Evolutionary conservation across 2,329 filamentous ascomycete genomes (phyloP), one percentile per base, ranked within the genome.

Genomic region (Pseudocercospora musae): DNA sequence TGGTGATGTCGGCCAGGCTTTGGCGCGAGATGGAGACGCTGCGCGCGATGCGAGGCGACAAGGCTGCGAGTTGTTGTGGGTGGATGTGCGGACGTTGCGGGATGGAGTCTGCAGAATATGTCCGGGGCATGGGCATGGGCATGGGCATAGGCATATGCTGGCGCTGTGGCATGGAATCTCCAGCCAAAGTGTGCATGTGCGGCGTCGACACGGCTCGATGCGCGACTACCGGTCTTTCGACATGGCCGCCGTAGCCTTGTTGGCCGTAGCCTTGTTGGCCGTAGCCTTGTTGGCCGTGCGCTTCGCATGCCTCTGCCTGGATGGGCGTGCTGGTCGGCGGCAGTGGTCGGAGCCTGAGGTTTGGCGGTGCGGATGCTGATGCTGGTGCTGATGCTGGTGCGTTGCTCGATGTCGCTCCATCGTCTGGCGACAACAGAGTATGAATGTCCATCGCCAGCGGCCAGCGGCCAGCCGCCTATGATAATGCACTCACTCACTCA

Each of bases 141-240:
- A n/a, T n/a, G 23, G 75, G 69, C 48, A 74, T 68, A 68, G n/a
- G n/a, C n/a, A n/a, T n/a, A n/a, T 78, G 78, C 66, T 80, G 79
- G 37, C 74, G 75, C 52, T 79, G 78, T 67, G 80, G 79, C 76
- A 80, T 79, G 7, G 77, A 77, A 52, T 79, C 79, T 60, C 79
- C 79, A 70, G 80, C 78, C 60, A 81, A 69, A 61, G 78, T 77
- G 60, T 82, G 80, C 78, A 82, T 80, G 50, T 78, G 76, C 29
- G 78, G 76, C 15, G 77, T 81, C 23, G 79, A 81, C 0, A 76
- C 73, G 44, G 77, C 75, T 7, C 78, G 74, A 63, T 76, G 76
- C 37, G 70, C 64, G 44, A 71, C 67, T 33, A 61, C 50, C 10
- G 72, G 70, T 44, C 68, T 66, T 18, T 64, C 61, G 27, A 56